Conservation (phyloP, 495 filamentous ascomycete species). For the Talaromyces thailandensis region DNA sequence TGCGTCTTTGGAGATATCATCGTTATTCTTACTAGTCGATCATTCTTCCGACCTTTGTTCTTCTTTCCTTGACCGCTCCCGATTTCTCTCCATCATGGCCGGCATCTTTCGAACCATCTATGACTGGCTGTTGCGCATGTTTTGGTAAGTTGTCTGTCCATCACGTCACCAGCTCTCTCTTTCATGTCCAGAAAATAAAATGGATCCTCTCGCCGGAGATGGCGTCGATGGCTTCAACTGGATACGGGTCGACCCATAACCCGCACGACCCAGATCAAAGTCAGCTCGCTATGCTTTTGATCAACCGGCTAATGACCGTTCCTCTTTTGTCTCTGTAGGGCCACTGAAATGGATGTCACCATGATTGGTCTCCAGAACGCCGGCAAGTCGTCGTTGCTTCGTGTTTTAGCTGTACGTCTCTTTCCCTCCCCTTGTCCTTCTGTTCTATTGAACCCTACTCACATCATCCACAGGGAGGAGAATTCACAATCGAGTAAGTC, state of each 20-base stretch:
- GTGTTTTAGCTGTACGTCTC: constrained; percentile 80
- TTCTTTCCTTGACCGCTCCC: not conserved
- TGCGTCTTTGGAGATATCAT: not conserved
- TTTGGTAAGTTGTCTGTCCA: constrained; percentile 66
- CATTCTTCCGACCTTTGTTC: not conserved
- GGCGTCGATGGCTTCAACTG: not conserved
- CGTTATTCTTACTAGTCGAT: not conserved
- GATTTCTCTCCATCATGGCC: constrained; percentile 46
- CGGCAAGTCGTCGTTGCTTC: constrained; percentile 89
- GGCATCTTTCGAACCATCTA: constrained; percentile 89
- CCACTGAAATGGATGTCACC: constrained; percentile 98
- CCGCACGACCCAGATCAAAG: not conserved
- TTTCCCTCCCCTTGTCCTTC: not conserved
- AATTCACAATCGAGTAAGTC: constrained; percentile 98
- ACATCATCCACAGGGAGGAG: constrained; percentile 63
- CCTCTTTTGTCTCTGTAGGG: constrained; percentile 46
- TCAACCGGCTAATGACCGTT: constrained; percentile 19
- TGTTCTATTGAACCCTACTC: not conserved
- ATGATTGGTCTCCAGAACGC: constrained; percentile 99
- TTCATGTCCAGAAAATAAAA: not conserved
- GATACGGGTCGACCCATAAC: not conserved
- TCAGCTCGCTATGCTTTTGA: not conserved
- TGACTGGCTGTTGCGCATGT: constrained; percentile 95
- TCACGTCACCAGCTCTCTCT: not conserved
- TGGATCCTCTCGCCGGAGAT: not conserved